These are phyloP conservation scores for Aureobasidium pullulans DNA, from an alignment of 2,329 filamentous ascomycete species.

Conservation along the genomic window DNA sequence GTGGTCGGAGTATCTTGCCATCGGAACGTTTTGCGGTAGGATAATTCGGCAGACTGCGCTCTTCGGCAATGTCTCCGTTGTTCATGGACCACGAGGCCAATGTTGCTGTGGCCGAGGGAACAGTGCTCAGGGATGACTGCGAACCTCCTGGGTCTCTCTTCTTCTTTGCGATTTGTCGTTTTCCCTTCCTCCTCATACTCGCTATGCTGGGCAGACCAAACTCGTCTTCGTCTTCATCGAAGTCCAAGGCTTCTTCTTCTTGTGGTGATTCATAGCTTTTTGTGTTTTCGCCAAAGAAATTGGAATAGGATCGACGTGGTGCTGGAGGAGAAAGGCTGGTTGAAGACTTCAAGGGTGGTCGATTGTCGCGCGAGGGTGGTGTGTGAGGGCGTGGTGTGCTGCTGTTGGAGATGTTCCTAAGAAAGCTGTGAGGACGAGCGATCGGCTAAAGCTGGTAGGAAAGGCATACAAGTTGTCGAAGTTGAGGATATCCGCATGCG, in stretches of 20 bases:
- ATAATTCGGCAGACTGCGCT: constrained; percentile 74
- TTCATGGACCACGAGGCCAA: constrained; percentile 54
- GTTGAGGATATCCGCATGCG: constrained; percentile 89
- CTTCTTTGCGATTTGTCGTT: constrained; percentile 37
- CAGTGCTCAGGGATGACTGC: constrained; percentile 15
- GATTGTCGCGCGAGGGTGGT: constrained; percentile 57
- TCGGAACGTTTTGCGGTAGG: constrained; percentile 83
- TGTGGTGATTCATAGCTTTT: constrained; percentile 64
- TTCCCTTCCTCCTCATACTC: constrained; percentile 72
- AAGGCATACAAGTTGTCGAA: constrained; percentile 65
- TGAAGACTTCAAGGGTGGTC: constrained; percentile 47
- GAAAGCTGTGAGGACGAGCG: background rate
- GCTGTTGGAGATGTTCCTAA: constrained; percentile 28
- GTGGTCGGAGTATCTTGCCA: constrained; percentile 89
- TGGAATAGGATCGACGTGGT: constrained; percentile 67
- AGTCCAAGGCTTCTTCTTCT: constrained; percentile 63
- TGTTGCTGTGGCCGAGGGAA: constrained; percentile 11
- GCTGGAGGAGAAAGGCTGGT: constrained; percentile 46
- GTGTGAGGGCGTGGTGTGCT: constrained; percentile 59
- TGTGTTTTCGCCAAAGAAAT: constrained; percentile 72
- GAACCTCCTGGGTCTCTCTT: constrained; percentile 36
- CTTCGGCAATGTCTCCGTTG: constrained; percentile 90
- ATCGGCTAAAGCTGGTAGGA: too few relatives aligned
- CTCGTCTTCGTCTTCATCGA: constrained; percentile 86
- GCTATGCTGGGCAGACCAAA: constrained; percentile 90